phyloP scores from a whole-genome alignment of 2,329 filamentous ascomycete species.

The Alternaria solani region DNA sequence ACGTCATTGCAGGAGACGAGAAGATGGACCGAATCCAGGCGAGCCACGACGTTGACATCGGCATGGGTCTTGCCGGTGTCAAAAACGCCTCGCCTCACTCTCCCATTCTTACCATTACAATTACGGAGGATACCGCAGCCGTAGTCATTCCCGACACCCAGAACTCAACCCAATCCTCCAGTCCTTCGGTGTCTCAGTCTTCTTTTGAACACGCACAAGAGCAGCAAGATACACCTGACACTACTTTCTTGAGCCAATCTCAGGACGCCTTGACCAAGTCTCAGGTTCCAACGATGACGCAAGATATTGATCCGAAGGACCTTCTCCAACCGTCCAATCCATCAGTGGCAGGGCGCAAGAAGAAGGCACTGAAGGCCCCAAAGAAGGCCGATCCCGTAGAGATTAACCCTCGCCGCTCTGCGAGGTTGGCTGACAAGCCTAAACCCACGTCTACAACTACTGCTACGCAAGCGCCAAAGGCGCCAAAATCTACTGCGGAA shows the following conservation, averaged over 20 bases:
- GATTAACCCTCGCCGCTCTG: neutral
- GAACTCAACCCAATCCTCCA: neutral
- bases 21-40: neutral
- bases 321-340: too few species aligned
- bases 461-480: neutral
- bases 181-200: rapidly evolving
- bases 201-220: neutral
- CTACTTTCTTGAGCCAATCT: neutral
- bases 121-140: neutral
- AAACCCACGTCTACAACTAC: neutral
- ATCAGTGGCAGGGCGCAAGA: neutral
- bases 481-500: neutral
- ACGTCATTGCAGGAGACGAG: neutral
- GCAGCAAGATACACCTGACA: neutral
- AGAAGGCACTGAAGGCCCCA: neutral
- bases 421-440: neutral
- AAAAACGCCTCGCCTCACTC: rapidly evolving
- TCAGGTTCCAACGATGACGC: neutral
- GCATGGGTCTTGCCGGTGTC: too few species aligned
- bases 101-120: neutral
- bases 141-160: neutral
- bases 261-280: neutral
- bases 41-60: too few species aligned
- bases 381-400: neutral
- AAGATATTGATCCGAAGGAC: neutral